Percentiles rank a stretch among this genome's conserved stretches.
These are phyloP conservation scores for Monilinia laxa DNA, from an alignment of 2,329 filamentous ascomycete genomes.

Conservation along the genomic window DNA sequence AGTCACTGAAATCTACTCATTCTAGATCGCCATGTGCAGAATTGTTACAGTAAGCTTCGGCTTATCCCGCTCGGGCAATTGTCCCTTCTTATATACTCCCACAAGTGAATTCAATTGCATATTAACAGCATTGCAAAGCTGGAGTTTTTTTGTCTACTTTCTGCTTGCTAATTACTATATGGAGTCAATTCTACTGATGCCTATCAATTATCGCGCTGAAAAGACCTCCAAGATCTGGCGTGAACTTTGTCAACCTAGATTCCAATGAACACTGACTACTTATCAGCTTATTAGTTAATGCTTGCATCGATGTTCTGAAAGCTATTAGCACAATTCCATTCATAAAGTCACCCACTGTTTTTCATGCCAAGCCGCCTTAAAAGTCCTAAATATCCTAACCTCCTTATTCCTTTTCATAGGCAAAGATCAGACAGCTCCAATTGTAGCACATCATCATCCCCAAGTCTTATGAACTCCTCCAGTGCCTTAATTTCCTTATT, in stretches of 20 bases:
- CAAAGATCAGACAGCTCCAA: neutral
- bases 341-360: no score
- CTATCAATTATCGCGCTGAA: neutral
- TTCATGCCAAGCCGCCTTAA: neutral
- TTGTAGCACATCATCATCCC: constrained; percentile 1
- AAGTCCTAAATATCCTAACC: neutral
- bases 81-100: no score
- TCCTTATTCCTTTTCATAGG: neutral
- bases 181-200: neutral
- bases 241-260: neutral
- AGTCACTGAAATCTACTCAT: no score
- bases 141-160: no score
- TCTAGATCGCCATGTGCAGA: no score
- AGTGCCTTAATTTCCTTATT: neutral
- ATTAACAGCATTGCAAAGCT: neutral
- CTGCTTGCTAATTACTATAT: neutral
- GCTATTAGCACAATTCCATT: no score
- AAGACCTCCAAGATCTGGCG: neutral
- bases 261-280: no score
- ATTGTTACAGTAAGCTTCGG: neutral
- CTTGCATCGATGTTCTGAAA: no score
- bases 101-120: neutral
- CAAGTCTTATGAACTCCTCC: neutral
- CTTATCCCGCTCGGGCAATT: no score
- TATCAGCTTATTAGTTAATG: no score